Conservation (phyloP, 495 filamentous ascomycete genomes). For the Penicillium psychrofluorescens region DNA sequence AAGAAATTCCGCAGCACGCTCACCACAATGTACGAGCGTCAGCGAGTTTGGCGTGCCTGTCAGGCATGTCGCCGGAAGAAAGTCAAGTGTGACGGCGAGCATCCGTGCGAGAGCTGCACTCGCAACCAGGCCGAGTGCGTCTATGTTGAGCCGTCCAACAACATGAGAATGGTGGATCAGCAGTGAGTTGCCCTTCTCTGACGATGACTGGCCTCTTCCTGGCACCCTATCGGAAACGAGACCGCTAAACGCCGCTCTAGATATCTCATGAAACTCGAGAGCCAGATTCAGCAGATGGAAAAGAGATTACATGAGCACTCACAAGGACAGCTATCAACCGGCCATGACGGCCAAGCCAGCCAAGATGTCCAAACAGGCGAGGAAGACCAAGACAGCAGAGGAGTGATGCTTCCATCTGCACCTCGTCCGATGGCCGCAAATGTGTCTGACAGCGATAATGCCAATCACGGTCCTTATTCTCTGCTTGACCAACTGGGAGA, state of each 20-base stretch:
- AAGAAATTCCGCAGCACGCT: no score
- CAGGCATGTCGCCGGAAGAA: constrained; percentile 14
- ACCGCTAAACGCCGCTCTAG: background rate
- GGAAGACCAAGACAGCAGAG: background rate
- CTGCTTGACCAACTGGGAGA: no score
- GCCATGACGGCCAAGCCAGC: no score
- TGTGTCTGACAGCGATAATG: no score
- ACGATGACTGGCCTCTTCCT: no score
- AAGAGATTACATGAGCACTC: constrained; percentile 1
- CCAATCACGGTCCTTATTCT: no score
- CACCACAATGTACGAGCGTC: constrained; percentile 10
- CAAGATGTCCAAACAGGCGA: no score
- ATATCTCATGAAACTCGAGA: constrained; percentile 6
- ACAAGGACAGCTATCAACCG: no score
- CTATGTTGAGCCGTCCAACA: constrained; percentile 3
- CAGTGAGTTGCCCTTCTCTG: constrained; percentile 2
- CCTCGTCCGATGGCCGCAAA: background rate
- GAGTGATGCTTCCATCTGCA: background rate
- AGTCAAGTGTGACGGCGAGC: constrained; percentile 13
- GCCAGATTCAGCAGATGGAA: constrained; percentile 3
- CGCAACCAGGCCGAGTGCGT: constrained; percentile 7
- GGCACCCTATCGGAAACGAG: background rate
- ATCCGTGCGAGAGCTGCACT: constrained; percentile 13
- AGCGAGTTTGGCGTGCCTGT: constrained; percentile 26
- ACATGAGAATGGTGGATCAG: constrained; percentile 9